Evolutionary conservation across 2,329 filamentous ascomycete genomes (phyloP), one percentile per base, ranked within the genome.

Genomic region (Exophiala bonariae): DNA sequence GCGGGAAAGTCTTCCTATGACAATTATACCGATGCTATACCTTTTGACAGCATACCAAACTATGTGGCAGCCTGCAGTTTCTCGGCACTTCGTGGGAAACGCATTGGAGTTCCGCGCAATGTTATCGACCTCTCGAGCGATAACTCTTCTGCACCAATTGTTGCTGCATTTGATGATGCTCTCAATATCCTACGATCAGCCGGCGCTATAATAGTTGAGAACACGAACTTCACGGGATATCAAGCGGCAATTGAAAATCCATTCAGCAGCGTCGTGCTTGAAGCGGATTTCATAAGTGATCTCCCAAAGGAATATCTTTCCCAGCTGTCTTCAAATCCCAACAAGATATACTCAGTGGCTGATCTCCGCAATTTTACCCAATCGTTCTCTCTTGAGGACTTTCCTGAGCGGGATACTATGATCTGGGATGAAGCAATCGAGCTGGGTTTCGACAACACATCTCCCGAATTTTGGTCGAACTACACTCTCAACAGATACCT

Each of bases 101-200:
- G 83, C 2, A 81, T 88, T 19, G 85, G 85, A 3, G 73, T 88
- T 3, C 80, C 83, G 0, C 72, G 78, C 14, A 84, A 85, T 54
- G 70, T 78, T 2, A 69, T 87, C 26, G 67, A 69, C 3, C 55
- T 65, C 3, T 63, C 58, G 17, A 31, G 39, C 19, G 54, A 61
- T 11, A 54, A 61, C 26, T 59, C 62, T 2, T 67, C 69, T 11
- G 60, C 64, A 3, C 66, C 73, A 2, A 62, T 77, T n/a, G 53
- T 81, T 4, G 65, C 69, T 1, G 76, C 77, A 0, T 87, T 87
- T 59, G 42, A 84, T 19, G 59, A 63, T 2, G 77, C 81, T 0
- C 64, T 87, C 3, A 56, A 67, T 0, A 58, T 78, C 2, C 68
- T 87, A 28, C 64, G 71, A 8, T 65, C 66, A 1, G 80, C 79